Evolutionary conservation across 352 stramenopile species (phyloP).

Genomic region (Globisporangium irregulare): DNA sequence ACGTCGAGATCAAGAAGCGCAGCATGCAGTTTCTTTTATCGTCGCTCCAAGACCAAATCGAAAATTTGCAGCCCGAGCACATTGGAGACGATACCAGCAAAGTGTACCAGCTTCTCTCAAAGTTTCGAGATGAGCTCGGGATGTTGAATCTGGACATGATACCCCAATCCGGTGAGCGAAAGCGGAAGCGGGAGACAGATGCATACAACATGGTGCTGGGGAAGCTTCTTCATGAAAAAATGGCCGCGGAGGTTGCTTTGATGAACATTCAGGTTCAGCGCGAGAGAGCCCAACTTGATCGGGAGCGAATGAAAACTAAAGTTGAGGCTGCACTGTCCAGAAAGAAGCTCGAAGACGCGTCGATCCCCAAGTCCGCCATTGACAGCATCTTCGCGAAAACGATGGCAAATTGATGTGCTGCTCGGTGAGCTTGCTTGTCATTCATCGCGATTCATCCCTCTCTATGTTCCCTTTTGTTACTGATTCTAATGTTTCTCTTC

Average conservation of each 20-base stretch:
- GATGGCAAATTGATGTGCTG: background rate
- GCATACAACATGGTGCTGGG: slow-evolving; percentile 21
- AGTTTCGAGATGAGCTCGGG: slow-evolving; percentile 29
- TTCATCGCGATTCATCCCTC: slow-evolving; percentile 10
- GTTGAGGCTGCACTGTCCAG: slow-evolving; percentile 26
- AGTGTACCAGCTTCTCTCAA: slow-evolving; percentile 10
- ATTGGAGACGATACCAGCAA: slow-evolving; percentile 1
- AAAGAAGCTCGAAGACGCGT: slow-evolving; percentile 31
- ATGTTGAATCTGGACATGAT: slow-evolving; percentile 21
- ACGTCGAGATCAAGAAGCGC: background rate
- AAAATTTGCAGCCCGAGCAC: slow-evolving; percentile 12
- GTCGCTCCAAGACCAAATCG: slow-evolving; percentile 11
- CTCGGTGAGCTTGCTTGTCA: slow-evolving; percentile 10
- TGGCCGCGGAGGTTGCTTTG: slow-evolving; percentile 17
- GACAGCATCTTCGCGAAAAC: slow-evolving; percentile 22
- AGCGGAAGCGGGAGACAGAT: slow-evolving; percentile 13
- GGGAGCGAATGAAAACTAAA: slow-evolving; percentile 35
- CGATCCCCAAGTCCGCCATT: slow-evolving; percentile 21
- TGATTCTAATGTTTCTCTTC: slow-evolving; percentile 10
- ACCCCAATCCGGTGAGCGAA: slow-evolving; percentile 10
- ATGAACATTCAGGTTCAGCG: slow-evolving; percentile 31
- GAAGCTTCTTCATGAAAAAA: slow-evolving; percentile 17
- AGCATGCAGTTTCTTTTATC: slow-evolving; percentile 5
- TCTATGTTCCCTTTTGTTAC: slow-evolving; percentile 16
- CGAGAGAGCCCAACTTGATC: slow-evolving; percentile 17